Percentiles rank a stretch among this genome's conserved stretches.
Conservation (phyloP, 768 basidiomycete genomes). For the Boletellus sp. region DNA sequence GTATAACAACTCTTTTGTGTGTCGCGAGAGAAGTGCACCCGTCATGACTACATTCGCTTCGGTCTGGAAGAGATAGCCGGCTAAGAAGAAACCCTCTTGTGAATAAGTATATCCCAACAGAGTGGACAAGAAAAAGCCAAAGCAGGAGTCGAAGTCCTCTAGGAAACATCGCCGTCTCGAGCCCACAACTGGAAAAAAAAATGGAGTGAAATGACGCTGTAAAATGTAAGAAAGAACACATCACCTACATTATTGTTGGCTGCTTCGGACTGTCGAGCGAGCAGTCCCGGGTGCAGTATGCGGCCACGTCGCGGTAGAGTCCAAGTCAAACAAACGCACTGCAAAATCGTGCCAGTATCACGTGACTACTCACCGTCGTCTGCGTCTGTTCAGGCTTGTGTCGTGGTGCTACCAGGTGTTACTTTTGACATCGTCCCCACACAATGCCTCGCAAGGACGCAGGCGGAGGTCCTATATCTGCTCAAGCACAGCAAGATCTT, state of each 20-base stretch:
- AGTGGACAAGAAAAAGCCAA: constrained; percentile 66
- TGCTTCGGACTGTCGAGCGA: too few relatives aligned
- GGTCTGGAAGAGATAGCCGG: constrained; percentile 39
- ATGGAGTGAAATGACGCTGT: background rate
- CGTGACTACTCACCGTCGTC: background rate
- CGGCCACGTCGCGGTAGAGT: too few relatives aligned
- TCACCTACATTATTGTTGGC: background rate
- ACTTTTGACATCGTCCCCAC: background rate
- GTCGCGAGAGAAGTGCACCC: constrained; percentile 41
- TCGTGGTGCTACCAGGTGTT: background rate
- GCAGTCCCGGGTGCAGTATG: too few relatives aligned
- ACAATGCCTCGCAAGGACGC: constrained; percentile 71
- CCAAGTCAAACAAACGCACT: too few relatives aligned
- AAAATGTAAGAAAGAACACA: background rate
- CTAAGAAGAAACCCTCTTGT: constrained; percentile 89
- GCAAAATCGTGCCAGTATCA: background rate
- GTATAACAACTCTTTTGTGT: constrained; percentile 74
- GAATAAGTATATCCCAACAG: constrained; percentile 83
- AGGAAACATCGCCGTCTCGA: constrained; percentile 17
- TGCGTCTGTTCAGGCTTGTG: too few relatives aligned
- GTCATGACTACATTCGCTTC: constrained; percentile 55
- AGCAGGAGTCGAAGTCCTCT: constrained; percentile 35
- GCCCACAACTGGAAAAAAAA: background rate
- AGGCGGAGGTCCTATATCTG: constrained; percentile 51
- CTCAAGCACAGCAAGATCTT: constrained; percentile 75